These are phyloP conservation scores for Schizophyllum commune DNA, from an alignment of 1,284 basidiomycete species.

Conservation along the genomic window DNA sequence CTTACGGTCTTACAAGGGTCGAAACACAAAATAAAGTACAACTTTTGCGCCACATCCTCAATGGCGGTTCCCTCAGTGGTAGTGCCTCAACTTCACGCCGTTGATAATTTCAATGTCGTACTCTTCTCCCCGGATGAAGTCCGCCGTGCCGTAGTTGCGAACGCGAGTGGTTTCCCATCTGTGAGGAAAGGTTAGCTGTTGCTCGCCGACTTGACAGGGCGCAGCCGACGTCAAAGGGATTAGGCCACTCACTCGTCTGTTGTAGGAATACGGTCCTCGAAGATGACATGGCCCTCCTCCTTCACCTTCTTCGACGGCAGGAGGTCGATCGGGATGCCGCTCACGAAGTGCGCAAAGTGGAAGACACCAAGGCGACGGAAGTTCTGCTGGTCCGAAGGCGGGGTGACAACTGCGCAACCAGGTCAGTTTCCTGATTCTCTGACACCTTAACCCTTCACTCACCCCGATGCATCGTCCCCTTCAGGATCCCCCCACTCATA, in stretches of 20 bases:
- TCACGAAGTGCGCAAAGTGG: conserved; percentile 32
- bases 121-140: conserved; percentile 25
- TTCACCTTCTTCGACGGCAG: conserved; percentile 24
- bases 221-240: not conserved
- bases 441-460: not conserved
- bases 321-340: conserved; percentile 19
- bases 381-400: conserved; percentile 33
- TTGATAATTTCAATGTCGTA: conserved; percentile 26
- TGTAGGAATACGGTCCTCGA: conserved; percentile 22
- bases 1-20: not conserved
- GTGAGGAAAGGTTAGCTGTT: conserved; percentile 1
- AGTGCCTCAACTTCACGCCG: conserved; percentile 18
- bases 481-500: conserved; percentile 35
- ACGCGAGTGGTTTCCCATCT: conserved; percentile 27
- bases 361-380: conserved; percentile 36
- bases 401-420: conserved; percentile 23
- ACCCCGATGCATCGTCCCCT: conserved; percentile 38
- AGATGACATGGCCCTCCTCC: conserved; percentile 22
- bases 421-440: not conserved
- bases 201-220: not conserved
- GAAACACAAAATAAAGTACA: not conserved
- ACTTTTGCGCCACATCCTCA: not conserved
- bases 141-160: conserved; percentile 24
- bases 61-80: not conserved
- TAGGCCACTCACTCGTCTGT: conserved; percentile 19